Conservation (phyloP, 1,139 yeast species). For the Diutina catenulata region DNA sequence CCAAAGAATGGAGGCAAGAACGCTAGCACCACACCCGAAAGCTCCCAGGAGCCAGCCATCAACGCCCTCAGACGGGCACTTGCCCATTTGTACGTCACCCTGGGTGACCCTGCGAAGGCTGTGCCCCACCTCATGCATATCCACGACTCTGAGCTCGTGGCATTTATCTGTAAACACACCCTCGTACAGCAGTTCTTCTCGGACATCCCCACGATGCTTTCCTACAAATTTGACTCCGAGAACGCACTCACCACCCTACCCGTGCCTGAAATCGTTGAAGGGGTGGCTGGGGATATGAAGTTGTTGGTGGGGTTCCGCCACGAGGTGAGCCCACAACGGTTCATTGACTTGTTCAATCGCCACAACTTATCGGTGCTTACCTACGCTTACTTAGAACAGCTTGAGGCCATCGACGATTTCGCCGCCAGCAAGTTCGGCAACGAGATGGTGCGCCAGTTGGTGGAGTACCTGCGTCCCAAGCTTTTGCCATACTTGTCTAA, state of each 20-base stretch:
- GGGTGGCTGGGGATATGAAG: constrained; percentile 34
- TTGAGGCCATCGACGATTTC: constrained; percentile 42
- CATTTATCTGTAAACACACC: neutral
- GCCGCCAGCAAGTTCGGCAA: constrained; percentile 50
- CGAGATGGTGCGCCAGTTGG: constrained; percentile 50
- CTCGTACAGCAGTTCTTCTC: neutral
- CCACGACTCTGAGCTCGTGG: constrained; percentile 28
- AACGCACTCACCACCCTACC: constrained; percentile 18
- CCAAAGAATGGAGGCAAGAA: too few species aligned
- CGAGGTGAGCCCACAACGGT: constrained; percentile 42
- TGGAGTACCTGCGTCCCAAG: constrained; percentile 42
- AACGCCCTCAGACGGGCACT: constrained; percentile 33
- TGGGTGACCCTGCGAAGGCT: constrained; percentile 52
- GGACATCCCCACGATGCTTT: neutral
- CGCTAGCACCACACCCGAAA: too few species aligned
- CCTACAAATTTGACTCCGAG: neutral
- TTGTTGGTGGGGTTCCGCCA: constrained; percentile 55
- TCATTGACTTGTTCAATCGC: constrained; percentile 37
- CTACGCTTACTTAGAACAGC: constrained; percentile 47
- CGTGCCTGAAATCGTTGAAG: constrained; percentile 26
- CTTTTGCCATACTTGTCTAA: constrained; percentile 44
- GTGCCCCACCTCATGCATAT: constrained; percentile 48
- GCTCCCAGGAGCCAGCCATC: constrained; percentile 10
- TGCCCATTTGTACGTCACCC: constrained; percentile 43
- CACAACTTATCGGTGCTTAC: constrained; percentile 38